A percentile compares a stretch with the other conserved stretches of the same genome.
Conservation (phyloP, 2,329 filamentous ascomycete genomes). For the Periconia macrospinosa region DNA sequence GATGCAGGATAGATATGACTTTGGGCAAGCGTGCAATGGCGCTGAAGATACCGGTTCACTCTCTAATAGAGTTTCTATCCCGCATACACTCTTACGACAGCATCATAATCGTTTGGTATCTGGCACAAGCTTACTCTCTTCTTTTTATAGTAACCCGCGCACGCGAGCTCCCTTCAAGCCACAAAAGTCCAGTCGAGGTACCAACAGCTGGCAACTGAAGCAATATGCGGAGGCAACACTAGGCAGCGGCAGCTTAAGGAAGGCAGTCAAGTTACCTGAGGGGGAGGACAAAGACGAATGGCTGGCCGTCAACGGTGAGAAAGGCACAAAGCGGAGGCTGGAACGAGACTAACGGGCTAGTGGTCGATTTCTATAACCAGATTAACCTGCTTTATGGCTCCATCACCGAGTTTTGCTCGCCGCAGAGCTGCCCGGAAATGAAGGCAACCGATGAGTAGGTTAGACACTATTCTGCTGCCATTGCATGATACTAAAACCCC, state of each 20-base stretch:
- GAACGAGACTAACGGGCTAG: conserved; percentile 52
- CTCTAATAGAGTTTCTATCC: background rate
- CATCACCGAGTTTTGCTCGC: conserved; percentile 98
- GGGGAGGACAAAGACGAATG: conserved; percentile 98
- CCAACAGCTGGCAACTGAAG: conserved; percentile 87
- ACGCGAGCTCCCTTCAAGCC: conserved; percentile 91
- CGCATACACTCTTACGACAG: conserved; percentile 5
- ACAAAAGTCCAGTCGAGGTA: conserved; percentile 80
- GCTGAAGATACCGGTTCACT: conserved; percentile 11
- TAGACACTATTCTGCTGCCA: too few relatives aligned
- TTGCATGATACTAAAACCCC: conserved; percentile 3
- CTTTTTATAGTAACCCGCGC: conserved; percentile 72
- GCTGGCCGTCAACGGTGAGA: conserved; percentile 90
- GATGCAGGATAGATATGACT: conserved; percentile 11
- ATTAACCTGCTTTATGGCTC: conserved; percentile 98
- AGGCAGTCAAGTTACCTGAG: conserved; percentile 95
- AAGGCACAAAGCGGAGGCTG: background rate
- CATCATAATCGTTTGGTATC: conserved; percentile 21
- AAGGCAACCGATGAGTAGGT: conserved; percentile 97
- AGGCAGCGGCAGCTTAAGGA: conserved; percentile 89
- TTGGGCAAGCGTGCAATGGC: conserved; percentile 8
- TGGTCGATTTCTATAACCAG: conserved; percentile 99
- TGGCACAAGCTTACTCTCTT: conserved; percentile 38
- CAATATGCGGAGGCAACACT: conserved; percentile 98
- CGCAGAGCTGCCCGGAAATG: conserved; percentile 97